Evolutionary conservation across 306 rosid genomes (phyloP).

Genomic region (Prunus davidiana): DNA sequence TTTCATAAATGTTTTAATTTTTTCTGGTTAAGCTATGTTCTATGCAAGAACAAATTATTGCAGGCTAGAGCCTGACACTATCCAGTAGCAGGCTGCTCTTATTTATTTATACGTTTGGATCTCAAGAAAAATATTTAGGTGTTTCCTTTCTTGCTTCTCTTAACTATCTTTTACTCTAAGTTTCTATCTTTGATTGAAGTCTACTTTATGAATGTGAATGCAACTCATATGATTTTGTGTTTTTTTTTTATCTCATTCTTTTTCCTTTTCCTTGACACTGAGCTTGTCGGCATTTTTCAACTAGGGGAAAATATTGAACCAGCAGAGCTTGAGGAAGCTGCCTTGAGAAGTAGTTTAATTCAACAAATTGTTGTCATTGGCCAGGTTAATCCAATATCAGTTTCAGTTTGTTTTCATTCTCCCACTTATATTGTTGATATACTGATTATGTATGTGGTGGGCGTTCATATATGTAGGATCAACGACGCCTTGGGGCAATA

Average conservation of each 20-base stretch:
- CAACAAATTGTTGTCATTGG: constrained; percentile 89
- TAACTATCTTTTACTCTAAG: too few relatives aligned
- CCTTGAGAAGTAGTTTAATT: constrained; percentile 70
- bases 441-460: constrained; percentile 10
- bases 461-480: constrained; percentile 52
- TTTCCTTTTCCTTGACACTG: background rate
- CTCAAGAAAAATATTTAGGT: too few relatives aligned
- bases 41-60: background rate
- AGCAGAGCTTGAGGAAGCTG: constrained; percentile 82
- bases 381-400: constrained; percentile 46
- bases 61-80: background rate
- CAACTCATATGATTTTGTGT: background rate
- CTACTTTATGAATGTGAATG: background rate
- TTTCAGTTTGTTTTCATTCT: background rate
- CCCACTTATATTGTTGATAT: background rate
- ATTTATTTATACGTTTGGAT: too few relatives aligned
- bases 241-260: background rate
- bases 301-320: constrained; percentile 97
- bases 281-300: constrained; percentile 9
- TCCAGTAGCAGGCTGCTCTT: too few relatives aligned
- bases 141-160: too few relatives aligned
- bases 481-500: constrained; percentile 89
- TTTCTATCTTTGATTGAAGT: background rate
- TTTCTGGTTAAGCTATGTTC: background rate
- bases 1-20: background rate